Conservation (phyloP, 2,329 filamentous ascomycete species). For the Amauroascus niger region DNA sequence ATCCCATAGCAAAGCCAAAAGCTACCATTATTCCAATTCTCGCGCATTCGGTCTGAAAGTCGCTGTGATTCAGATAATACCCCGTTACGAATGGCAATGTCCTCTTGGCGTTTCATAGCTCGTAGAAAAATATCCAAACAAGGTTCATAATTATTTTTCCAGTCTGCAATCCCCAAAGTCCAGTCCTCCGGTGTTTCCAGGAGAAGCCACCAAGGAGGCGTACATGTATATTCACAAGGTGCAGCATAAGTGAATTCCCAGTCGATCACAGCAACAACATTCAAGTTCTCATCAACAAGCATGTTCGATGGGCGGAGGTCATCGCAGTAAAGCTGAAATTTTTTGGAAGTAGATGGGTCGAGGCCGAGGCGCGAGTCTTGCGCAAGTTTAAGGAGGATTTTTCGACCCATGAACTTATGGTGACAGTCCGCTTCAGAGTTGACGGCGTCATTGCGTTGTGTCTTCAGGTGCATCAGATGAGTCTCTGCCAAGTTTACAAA, state of each 20-base stretch:
- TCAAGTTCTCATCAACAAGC: constrained; percentile 17
- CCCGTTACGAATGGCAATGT: constrained; percentile 8
- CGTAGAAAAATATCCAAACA: constrained; percentile 17
- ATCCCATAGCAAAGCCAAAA: constrained; percentile 19
- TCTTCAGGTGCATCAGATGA: neutral
- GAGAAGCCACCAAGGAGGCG: constrained; percentile 22
- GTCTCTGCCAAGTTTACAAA: neutral
- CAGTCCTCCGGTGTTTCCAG: constrained; percentile 18
- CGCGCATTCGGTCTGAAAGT: constrained; percentile 17
- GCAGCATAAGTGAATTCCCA: constrained; percentile 23
- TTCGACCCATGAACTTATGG: constrained; percentile 17
- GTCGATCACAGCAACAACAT: constrained; percentile 19
- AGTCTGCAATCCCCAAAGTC: constrained; percentile 20
- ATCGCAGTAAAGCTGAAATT: too few species aligned
- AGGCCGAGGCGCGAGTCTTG: constrained; percentile 5
- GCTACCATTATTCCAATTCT: constrained; percentile 18
- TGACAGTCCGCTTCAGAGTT: constrained; percentile 21
- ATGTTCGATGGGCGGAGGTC: constrained; percentile 22
- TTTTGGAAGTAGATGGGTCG: too few species aligned
- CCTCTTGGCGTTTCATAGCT: constrained; percentile 15
- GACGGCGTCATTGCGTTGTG: constrained; percentile 32
- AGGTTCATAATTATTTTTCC: constrained; percentile 20
- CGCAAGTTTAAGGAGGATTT: constrained; percentile 18
- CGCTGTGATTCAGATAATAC: constrained; percentile 12
- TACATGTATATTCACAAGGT: constrained; percentile 19